Percentiles rank a stretch among this genome's conserved stretches.
Evolutionary conservation across 2,329 filamentous ascomycete genomes (phyloP).

Genomic region (Epichloe hybrida): DNA sequence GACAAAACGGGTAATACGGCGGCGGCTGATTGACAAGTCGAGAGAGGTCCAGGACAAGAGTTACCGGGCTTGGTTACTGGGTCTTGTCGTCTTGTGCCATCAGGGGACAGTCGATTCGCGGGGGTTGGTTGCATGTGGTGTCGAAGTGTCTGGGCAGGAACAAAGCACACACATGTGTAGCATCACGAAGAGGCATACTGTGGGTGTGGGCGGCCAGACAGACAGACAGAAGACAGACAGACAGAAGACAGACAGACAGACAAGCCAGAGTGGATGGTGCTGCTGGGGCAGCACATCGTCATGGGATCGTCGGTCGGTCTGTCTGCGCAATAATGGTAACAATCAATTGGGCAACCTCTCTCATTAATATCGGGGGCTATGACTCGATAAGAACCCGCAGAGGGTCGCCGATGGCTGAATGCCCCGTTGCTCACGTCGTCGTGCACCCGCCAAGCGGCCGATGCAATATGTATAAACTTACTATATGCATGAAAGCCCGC

Average conservation of each 20-base stretch:
- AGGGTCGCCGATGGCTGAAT: neutral
- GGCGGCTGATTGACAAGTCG: neutral
- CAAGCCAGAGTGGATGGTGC: neutral
- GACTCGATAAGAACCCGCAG: too few species aligned
- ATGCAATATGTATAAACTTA: neutral
- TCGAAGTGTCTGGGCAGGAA: neutral
- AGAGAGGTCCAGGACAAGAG: neutral
- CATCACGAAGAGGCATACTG: neutral
- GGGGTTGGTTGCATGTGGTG: neutral
- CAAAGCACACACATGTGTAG: neutral
- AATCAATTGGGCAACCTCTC: too few species aligned
- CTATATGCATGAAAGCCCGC: neutral
- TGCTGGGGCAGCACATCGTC: neutral
- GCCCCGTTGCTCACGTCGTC: neutral
- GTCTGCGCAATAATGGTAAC: too few species aligned
- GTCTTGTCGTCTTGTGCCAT: neutral
- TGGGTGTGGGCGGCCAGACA: neutral
- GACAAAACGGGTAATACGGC: conserved; percentile 5
- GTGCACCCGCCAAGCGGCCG: neutral
- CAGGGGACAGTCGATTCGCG: neutral
- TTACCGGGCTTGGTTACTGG: neutral
- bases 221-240: too few species aligned
- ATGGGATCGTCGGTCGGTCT: neutral
- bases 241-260: neutral
- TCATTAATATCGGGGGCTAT: too few species aligned